Evolutionary conservation across 2,329 filamentous ascomycete genomes (phyloP), one percentile per base, ranked within the genome.

Genomic region (Phialophora tarda): DNA sequence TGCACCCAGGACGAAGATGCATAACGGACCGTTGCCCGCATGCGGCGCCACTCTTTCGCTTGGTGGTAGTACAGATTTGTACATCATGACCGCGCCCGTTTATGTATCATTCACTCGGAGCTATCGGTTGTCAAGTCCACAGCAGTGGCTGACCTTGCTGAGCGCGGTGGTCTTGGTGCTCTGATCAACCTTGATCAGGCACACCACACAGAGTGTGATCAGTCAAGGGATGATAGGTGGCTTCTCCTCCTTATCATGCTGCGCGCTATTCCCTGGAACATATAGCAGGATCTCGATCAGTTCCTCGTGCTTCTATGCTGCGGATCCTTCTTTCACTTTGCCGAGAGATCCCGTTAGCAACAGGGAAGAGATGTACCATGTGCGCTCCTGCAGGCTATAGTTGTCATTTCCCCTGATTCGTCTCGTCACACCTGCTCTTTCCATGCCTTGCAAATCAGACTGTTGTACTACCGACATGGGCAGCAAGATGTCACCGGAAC

Each of bases 391-490:
- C 14, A 17, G 38, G 12, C 38, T 44, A 17, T 44, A 44, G 38
- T n/a, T 1, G 26, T 2, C 5, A 44, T n/a, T 44, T 7, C 8
- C 17, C 38, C 38, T 44, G 38, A 44, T 44, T 44, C 14, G 38
- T n/a, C 12, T 44, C 38, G 38, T n/a, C 38, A 44, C n/a, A 44
- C 38, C 38, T 44, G 38, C 38, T 44, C 38, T 44, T 44, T 44
- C 17, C 17, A n/a, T 8, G 38, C 17, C 17, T n/a, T 44, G 38
- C 38, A 44, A 44, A 44, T 44, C 17, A n/a, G 4, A 7, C 38
- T 8, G 38, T n/a, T 4, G 3, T 44, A 12, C 34, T 41, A 41
- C 38, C 38, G 38, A 41, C 38, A 41, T 41, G 14, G 38, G 38
- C 17, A n/a, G 5, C 38, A 44, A n/a, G 38, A 44, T 7, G 38